A percentile compares a stretch with the other conserved stretches of the same genome.
Conservation (phyloP, 148 eudicot genomes). For the Camellia sinensis region DNA sequence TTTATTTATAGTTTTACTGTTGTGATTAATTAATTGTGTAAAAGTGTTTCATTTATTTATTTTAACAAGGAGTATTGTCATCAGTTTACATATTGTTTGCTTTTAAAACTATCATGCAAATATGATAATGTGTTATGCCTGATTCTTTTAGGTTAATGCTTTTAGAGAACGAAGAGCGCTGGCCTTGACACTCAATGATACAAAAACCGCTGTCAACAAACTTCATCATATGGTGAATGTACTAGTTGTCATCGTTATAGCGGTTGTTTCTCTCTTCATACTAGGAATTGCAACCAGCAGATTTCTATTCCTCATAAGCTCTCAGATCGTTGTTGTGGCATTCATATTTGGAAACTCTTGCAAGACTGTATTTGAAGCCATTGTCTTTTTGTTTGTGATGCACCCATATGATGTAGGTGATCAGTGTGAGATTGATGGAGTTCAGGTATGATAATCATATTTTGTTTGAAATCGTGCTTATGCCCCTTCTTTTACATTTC, state of each 20-base stretch:
- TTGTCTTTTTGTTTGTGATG: constrained; percentile 60
- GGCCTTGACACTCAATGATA: constrained; percentile 65
- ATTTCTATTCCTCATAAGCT: constrained; percentile 43
- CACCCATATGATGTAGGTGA: constrained; percentile 75
- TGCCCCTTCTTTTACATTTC: no score
- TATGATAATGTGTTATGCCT: no score
- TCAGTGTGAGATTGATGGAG: constrained; percentile 58
- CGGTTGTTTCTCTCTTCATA: constrained; percentile 37
- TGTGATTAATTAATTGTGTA: no score
- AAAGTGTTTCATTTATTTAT: no score
- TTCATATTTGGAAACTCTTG: constrained; percentile 63
- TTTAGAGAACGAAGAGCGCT: constrained; percentile 31
- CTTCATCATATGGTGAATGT: constrained; percentile 61
- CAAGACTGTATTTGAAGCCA: constrained; percentile 64
- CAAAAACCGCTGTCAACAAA: constrained; percentile 70
- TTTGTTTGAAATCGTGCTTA: no score
- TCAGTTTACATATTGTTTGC: no score
- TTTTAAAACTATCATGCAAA: no score
- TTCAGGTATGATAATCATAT: constrained; percentile 46
- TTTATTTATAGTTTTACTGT: no score
- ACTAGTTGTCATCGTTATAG: constrained; percentile 42
- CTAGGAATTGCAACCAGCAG: constrained; percentile 54
- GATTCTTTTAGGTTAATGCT: no score
- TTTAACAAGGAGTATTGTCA: no score
- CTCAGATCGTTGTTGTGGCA: constrained; percentile 49